A percentile compares a stretch with the other conserved stretches of the same genome.
Conservation (phyloP, 2,329 filamentous ascomycete species). For the Exophiala spinifera region DNA sequence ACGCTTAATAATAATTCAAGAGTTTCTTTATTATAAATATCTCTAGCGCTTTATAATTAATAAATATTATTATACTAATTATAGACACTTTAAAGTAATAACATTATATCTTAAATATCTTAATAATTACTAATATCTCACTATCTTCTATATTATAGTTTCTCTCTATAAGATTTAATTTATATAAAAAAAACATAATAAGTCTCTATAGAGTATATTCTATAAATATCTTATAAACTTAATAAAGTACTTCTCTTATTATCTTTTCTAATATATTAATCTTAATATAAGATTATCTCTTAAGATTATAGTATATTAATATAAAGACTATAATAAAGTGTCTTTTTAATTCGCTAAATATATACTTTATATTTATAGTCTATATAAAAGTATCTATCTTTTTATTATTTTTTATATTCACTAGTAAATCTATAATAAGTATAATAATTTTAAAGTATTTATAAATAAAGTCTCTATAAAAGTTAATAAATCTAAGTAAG, state of each 20-base stretch:
- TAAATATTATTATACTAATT: constrained; percentile 5
- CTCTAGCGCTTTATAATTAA: constrained; percentile 32
- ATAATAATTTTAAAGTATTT: constrained; percentile 26
- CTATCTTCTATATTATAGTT: constrained; percentile 13
- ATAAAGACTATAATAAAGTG: constrained; percentile 18
- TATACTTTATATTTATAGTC: constrained; percentile 7
- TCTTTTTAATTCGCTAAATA: constrained; percentile 29
- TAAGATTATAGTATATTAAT: constrained; percentile 20
- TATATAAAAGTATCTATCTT: constrained; percentile 17
- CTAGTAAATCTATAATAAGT: constrained; percentile 28
- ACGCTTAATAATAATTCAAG: constrained; percentile 21
- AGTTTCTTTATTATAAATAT: constrained; percentile 32
- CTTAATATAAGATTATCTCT: constrained; percentile 24
- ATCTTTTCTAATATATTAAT: constrained; percentile 25
- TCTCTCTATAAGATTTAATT: constrained; percentile 3
- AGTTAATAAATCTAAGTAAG: constrained; percentile 36
- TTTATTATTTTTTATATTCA: constrained; percentile 11
- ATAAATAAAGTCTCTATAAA: constrained; percentile 34
- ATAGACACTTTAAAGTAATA: constrained; percentile 26
- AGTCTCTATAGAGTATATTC: constrained; percentile 10
- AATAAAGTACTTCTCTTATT: constrained; percentile 19
- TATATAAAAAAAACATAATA: constrained; percentile 11
- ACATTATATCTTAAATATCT: constrained; percentile 30
- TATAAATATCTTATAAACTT: constrained; percentile 17
- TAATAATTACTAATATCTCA: constrained; percentile 24